phyloP scores from a whole-genome alignment of 306 rosid genomes.

The Lablab purpureus region DNA sequence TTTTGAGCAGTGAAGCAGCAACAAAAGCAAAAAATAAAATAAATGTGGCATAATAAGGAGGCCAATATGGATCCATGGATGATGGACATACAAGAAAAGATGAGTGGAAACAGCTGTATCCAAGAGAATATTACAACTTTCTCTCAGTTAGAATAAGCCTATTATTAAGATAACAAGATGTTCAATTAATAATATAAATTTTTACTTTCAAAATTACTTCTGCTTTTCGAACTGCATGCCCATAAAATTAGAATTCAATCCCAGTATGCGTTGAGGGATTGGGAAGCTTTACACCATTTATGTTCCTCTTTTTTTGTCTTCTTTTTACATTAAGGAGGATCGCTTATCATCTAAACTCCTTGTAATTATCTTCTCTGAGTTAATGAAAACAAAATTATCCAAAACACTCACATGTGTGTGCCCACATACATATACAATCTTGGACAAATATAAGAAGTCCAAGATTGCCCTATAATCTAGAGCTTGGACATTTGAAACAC shows the following conservation, averaged over 20 bases:
- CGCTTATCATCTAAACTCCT: constrained; percentile 27
- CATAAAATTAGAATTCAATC: constrained; percentile 26
- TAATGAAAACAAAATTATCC: constrained; percentile 4
- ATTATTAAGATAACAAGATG: constrained; percentile 1
- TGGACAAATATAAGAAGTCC: neutral
- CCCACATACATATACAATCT: neutral
- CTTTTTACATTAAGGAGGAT: constrained; percentile 18
- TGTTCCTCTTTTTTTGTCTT: constrained; percentile 11
- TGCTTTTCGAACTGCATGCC: constrained; percentile 9
- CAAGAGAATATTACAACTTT: constrained; percentile 9
- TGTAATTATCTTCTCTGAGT: constrained; percentile 10
- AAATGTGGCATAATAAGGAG: constrained; percentile 7
- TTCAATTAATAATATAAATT: neutral
- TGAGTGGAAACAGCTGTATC: constrained; percentile 15
- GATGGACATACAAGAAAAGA: constrained; percentile 23
- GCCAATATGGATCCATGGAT: neutral
- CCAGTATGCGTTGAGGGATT: neutral
- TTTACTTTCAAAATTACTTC: constrained; percentile 11
- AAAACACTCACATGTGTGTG: neutral
- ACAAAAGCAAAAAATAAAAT: neutral
- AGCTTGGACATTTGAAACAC: constrained; percentile 8
- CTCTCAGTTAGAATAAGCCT: constrained; percentile 12
- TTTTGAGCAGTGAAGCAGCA: neutral
- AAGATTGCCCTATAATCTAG: constrained; percentile 18
- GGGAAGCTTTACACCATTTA: constrained; percentile 12